Conservation (phyloP, 345 rosid genomes). For the Melastoma malabathricum region DNA sequence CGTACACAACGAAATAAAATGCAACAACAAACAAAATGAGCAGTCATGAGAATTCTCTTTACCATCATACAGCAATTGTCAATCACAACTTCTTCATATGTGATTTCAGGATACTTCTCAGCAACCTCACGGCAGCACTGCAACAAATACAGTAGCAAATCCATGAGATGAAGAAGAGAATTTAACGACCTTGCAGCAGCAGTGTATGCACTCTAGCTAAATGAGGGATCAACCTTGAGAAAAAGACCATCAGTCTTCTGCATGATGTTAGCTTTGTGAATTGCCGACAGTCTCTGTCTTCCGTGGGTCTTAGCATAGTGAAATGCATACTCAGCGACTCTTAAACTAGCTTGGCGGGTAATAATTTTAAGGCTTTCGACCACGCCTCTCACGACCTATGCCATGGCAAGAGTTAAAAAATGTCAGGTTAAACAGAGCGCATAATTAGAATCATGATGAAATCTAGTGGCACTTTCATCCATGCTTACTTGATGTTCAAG, state of each 20-base stretch:
- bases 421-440: not conserved
- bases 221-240: slow-evolving; percentile 44
- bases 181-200: not conserved
- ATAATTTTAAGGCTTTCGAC: slow-evolving; percentile 97
- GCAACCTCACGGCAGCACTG: slow-evolving; percentile 99
- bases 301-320: slow-evolving; percentile 94
- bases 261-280: slow-evolving; percentile 98
- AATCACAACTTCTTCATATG: slow-evolving; percentile 95
- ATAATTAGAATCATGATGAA: not conserved
- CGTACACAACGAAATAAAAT: no score
- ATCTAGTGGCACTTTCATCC: slow-evolving; percentile 1
- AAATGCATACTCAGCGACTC: slow-evolving; percentile 99
- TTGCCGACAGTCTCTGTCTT: slow-evolving; percentile 89
- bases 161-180: not conserved
- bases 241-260: slow-evolving; percentile 99
- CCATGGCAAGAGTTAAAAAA: slow-evolving; percentile 1
- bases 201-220: no score
- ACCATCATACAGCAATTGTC: slow-evolving; percentile 99
- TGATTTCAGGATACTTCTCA: slow-evolving; percentile 88
- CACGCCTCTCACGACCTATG: slow-evolving; percentile 96
- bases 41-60: slow-evolving; percentile 5
- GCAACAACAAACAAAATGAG: no score
- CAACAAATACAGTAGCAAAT: slow-evolving; percentile 10
- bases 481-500: slow-evolving; percentile 91
- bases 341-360: slow-evolving; percentile 91